Evolutionary conservation across 2,329 filamentous ascomycete genomes (phyloP).

Genomic region (Colletotrichum somersetense): DNA sequence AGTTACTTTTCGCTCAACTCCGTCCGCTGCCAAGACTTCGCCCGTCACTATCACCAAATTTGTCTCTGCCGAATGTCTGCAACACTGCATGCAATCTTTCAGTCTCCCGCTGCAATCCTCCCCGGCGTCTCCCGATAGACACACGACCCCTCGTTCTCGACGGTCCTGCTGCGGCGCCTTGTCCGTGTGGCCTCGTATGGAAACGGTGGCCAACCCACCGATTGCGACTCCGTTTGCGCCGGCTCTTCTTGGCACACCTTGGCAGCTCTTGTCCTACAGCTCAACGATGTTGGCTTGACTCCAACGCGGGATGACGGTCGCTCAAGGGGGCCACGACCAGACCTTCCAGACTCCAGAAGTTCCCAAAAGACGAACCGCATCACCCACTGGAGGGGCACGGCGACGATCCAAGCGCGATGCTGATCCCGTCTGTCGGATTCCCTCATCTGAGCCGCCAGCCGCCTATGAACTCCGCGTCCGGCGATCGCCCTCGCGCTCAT

Average conservation of each 20-base stretch:
- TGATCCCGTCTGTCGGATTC: constrained; percentile 33
- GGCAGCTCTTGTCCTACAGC: constrained; percentile 39
- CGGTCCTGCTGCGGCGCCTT: neutral
- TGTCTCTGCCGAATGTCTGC: neutral
- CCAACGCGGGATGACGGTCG: constrained; percentile 35
- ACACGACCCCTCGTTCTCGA: constrained; percentile 4
- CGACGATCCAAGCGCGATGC: constrained; percentile 39
- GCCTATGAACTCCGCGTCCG: constrained; percentile 19
- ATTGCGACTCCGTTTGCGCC: constrained; percentile 36
- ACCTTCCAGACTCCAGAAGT: constrained; percentile 30
- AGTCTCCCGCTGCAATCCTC: neutral
- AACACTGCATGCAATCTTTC: constrained; percentile 7
- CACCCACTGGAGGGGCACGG: constrained; percentile 8
- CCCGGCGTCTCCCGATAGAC: constrained; percentile 5
- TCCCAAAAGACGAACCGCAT: constrained; percentile 1
- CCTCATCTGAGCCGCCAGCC: constrained; percentile 26
- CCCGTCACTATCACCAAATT: neutral
- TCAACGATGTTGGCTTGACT: constrained; percentile 33
- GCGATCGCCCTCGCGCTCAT: constrained; percentile 5
- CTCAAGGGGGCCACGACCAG: neutral
- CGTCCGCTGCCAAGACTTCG: constrained; percentile 26
- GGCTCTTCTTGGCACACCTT: constrained; percentile 37
- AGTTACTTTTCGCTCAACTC: constrained; percentile 26
- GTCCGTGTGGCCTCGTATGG: constrained; percentile 30
- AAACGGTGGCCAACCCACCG: constrained; percentile 26